Evolutionary conservation across 768 basidiomycete genomes (phyloP), one percentile per base, ranked within the genome.

Genomic region (Boletus sp.): DNA sequence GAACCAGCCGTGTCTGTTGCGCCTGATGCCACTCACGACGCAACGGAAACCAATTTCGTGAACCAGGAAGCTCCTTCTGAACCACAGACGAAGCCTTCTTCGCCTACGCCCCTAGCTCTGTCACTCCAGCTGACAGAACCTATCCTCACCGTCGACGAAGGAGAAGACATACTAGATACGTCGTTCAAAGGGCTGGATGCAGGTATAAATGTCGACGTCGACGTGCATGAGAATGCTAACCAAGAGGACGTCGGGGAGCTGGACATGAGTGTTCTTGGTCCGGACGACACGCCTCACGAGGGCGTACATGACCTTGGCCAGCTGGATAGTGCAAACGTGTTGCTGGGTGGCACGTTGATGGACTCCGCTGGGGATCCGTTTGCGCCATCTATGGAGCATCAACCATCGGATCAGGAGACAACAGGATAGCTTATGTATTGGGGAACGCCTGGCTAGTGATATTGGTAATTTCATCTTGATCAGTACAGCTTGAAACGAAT

Each of bases 71-170:
- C 71, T 52, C 70, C 74, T 55, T 80, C 81, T 35, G 85, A 84
- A 56, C 68, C 72, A 30, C 79, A 76, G 18, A 85, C 84, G 5
- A 87, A 89, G 69, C 81, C 84, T 1, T 76, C 86, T 20, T 81
- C 87, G 33, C 89, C 86, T 1, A 83, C 85, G 64, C 86, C 88
- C 5, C 84, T 89, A 59, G 85, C 65, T 65, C 77, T 70, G 66
- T 90, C 81, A 55, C 80, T 74, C 51, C 79, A 59, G 71, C 77
- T 50, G 10, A 75, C 78, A 51, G 81, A 81, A 50, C 75, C 81
- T 15, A 73, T 75, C n/a, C 76, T 76, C 7, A 70, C 67, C 7
- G 64, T 75, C 9, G 72, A 72, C 12, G 69, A 76, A 62, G 60
- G 70, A 32, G 75, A 71, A 41, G 79, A 78, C 61, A 75, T 67